Evolutionary conservation across 2,329 filamentous ascomycete species (phyloP).

Genomic region (Magnaporthiopsis rhizophila): DNA sequence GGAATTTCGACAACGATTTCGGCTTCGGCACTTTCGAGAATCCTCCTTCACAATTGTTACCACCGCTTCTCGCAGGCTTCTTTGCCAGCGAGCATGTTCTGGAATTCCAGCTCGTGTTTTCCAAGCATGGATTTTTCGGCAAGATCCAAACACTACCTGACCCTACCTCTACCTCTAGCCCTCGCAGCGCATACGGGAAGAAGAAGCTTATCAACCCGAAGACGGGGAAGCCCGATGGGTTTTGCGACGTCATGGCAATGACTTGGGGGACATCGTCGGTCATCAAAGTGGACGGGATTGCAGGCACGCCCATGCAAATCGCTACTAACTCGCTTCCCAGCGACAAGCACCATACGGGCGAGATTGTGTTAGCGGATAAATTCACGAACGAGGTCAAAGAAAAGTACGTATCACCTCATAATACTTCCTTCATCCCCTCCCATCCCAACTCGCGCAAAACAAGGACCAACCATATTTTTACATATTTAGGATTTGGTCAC

Average conservation of each 20-base stretch:
- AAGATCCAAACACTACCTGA: background rate
- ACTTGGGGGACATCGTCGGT: background rate
- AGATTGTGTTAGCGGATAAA: background rate
- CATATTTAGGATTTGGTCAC: background rate
- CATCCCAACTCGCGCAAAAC: background rate
- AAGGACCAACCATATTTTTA: background rate
- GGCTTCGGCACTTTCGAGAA: too few relatives aligned
- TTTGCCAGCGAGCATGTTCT: conserved; percentile 1
- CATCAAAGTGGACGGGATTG: background rate
- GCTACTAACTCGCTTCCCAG: background rate
- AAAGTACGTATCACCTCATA: background rate
- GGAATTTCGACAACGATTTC: background rate
- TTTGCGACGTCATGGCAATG: background rate
- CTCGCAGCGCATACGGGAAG: background rate
- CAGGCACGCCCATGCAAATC: background rate
- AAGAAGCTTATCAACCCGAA: background rate
- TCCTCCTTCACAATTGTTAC: too few relatives aligned
- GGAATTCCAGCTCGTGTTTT: background rate
- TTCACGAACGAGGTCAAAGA: background rate
- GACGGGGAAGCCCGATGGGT: background rate
- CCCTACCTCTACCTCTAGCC: background rate
- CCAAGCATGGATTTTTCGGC: background rate
- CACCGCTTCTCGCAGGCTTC: too few relatives aligned
- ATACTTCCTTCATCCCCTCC: background rate
- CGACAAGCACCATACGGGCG: background rate